A percentile compares a stretch with the other conserved stretches of the same genome.
These are phyloP conservation scores for Emmonsiellopsis sp. DNA, from an alignment of 2,329 filamentous ascomycete genomes.

Conservation along the genomic window DNA sequence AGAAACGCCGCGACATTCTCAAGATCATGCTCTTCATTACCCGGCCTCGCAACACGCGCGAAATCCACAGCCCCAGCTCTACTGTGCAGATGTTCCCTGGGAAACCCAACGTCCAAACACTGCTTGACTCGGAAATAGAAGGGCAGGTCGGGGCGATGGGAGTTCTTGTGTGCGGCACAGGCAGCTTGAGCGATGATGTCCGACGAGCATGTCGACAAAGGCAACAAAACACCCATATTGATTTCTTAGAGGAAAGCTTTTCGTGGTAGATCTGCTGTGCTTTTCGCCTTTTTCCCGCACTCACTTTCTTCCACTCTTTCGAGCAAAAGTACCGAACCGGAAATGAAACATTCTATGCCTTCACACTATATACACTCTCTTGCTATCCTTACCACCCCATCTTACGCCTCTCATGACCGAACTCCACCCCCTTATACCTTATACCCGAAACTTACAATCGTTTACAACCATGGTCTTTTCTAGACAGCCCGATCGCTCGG, in stretches of 20 bases:
- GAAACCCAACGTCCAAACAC: conserved; percentile 68
- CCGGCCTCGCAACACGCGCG: conserved; percentile 70
- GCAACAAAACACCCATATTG: conserved; percentile 53
- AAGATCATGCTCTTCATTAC: conserved; percentile 87
- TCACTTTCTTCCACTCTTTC: neutral
- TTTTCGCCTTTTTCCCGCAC: neutral
- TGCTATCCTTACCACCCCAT: no score
- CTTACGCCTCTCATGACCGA: no score
- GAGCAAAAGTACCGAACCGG: neutral
- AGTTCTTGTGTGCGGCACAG: conserved; percentile 71
- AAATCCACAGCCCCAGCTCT: conserved; percentile 65
- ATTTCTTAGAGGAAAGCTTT: conserved; percentile 72
- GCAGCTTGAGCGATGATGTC: conserved; percentile 67
- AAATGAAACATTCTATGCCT: neutral
- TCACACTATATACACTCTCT: neutral
- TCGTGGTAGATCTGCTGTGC: conserved; percentile 29
- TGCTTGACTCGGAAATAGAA: conserved; percentile 74
- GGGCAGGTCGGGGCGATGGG: conserved; percentile 81
- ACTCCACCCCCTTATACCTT: no score
- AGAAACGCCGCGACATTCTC: conserved; percentile 70
- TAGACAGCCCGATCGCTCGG: no score
- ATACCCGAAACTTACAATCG: no score
- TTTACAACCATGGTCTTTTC: no score
- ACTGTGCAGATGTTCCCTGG: conserved; percentile 91
- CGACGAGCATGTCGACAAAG: conserved; percentile 58